Conservation (phyloP, 805 yeast species). For the Sugiyamaella smithiae region DNA sequence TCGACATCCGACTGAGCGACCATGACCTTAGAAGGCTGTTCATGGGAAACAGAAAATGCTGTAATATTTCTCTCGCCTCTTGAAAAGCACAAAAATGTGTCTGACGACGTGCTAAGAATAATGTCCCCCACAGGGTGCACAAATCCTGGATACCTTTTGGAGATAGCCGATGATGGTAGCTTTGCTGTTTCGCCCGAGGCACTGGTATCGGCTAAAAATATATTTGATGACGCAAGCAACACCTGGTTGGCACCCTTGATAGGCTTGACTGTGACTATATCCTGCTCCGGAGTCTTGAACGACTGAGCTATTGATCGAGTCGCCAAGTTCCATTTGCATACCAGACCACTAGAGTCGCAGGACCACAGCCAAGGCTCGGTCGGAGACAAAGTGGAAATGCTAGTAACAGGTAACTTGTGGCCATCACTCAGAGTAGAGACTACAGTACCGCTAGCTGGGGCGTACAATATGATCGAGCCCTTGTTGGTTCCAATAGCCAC, state of each 20-base stretch:
- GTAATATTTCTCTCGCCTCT: slow-evolving; percentile 79
- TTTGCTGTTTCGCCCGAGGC: slow-evolving; percentile 22
- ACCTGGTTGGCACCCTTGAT: slow-evolving; percentile 29
- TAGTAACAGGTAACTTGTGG: slow-evolving; percentile 46
- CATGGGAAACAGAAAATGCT: slow-evolving; percentile 49
- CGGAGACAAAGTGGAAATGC: slow-evolving; percentile 43
- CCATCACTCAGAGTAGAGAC: slow-evolving; percentile 51
- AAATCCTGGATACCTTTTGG: slow-evolving; percentile 70
- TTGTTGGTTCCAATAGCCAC: slow-evolving; percentile 62
- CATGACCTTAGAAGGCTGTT: slow-evolving; percentile 50
- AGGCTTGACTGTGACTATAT: slow-evolving; percentile 18
- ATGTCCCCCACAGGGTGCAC: slow-evolving; percentile 61
- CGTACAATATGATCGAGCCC: slow-evolving; percentile 63
- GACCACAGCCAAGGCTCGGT: slow-evolving; percentile 50
- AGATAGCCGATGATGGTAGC: slow-evolving; percentile 24
- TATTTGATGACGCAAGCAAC: slow-evolving; percentile 64
- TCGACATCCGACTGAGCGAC: slow-evolving; percentile 66
- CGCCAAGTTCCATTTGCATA: slow-evolving; percentile 61
- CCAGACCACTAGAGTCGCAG: slow-evolving; percentile 53
- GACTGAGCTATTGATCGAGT: slow-evolving; percentile 41
- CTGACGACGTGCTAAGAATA: slow-evolving; percentile 35
- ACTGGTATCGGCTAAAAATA: slow-evolving; percentile 44
- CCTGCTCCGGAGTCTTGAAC: slow-evolving; percentile 17
- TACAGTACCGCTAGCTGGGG: slow-evolving; percentile 62
- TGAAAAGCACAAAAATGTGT: slow-evolving; percentile 63